Evolutionary conservation across 352 stramenopile genomes (phyloP), one percentile per base, ranked within the genome.

Genomic region (Albugo laibachii): DNA sequence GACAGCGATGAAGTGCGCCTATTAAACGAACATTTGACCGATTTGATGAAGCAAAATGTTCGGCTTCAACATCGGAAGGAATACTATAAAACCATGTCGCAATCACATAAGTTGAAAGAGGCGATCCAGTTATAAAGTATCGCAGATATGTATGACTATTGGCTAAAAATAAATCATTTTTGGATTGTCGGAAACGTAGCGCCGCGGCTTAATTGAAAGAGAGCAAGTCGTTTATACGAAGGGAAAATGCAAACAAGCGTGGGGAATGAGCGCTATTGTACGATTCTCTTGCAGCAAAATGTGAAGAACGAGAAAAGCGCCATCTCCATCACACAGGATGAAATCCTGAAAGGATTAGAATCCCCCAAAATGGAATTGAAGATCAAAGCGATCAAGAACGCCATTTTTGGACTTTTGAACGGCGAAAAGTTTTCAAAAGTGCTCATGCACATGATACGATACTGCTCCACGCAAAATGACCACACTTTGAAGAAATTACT

Each of bases 371-470:
- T 94, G 38, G 70, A 97, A 72, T 78, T 97, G 55, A 99, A 99
- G 69, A 83, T 97, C 56, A 83, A 87, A 52, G 95, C 93, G 36
- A 74, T 99, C n/a, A 99, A 99, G 71, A 86, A 78, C 49, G 94
- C 95, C 47, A 99, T 99, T 51, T 83, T 99, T 59, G 83, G 93
- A 35, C 75, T 99, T 59, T 80, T 99, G 14, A 93, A 95, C n/a
- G 96, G 95, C 50, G 95, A 99, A 62, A 85, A 96, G 53, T 93
- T 99, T 73, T 92, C 93, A 15, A 91, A 94, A 55, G 91, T 99
- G 62, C 73, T 99, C 27, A 99, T 99, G 95, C 95, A 97, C 65
- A 97, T 99, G 47, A 99, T 99, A 60, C 93, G 91, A 46, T 99
- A 97, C 65, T 99, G 95, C 69, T 97, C 97, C 49, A 99, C 96